phyloP scores from a whole-genome alignment of 345 rosid species.

The Salix exigua region DNA sequence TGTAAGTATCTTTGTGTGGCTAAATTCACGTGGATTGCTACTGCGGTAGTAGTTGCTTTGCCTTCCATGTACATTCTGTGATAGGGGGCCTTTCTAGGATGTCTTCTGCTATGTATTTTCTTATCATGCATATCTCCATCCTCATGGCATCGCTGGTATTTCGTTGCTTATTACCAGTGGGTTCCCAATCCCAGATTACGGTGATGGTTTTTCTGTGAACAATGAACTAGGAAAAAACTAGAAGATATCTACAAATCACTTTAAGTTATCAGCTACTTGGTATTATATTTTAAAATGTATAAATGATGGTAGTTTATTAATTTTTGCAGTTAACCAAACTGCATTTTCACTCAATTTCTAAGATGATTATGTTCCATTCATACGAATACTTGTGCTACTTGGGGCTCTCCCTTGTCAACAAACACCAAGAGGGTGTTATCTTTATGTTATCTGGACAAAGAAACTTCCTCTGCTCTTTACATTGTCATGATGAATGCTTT shows the following conservation, averaged over 20 bases:
- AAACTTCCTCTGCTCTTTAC: not conserved
- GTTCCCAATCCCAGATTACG: not conserved
- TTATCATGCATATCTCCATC: not conserved
- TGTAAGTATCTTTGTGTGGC: conserved; percentile 36
- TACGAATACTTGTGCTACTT: not conserved
- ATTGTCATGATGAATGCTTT: conserved; percentile 2
- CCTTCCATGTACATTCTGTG: not conserved
- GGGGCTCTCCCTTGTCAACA: not conserved
- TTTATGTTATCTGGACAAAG: not conserved
- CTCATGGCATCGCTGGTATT: not conserved
- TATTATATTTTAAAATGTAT: not conserved
- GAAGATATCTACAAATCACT: not conserved
- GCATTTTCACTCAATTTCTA: not conserved
- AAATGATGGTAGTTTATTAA: not conserved
- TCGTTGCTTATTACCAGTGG: not conserved
- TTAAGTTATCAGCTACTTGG: not conserved
- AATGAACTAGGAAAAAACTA: not conserved
- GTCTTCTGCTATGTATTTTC: not conserved
- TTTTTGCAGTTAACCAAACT: not conserved
- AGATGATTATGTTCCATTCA: not conserved
- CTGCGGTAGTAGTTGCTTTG: not conserved
- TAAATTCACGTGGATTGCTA: not conserved
- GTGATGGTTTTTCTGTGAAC: not conserved
- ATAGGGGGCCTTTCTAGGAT: not conserved
- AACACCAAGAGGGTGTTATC: not conserved